Conservation (phyloP, 1,284 basidiomycete genomes). For the Cutaneotrichosporon sp. region DNA sequence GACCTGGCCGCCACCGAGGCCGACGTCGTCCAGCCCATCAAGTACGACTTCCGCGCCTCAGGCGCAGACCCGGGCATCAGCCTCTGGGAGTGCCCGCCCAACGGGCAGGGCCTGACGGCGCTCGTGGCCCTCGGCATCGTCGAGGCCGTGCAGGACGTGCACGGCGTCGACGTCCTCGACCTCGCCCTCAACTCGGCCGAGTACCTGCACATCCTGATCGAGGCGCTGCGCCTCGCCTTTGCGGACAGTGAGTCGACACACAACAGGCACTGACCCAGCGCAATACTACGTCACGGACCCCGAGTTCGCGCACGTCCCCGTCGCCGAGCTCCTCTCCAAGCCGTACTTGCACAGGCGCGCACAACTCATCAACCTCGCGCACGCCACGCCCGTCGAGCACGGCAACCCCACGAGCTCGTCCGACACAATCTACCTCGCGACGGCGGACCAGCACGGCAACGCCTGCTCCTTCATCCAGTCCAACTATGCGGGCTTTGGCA, state of each 20-base stretch:
- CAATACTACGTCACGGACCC: slow-evolving; percentile 89
- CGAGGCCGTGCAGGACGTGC: slow-evolving; percentile 76
- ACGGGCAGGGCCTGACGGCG: slow-evolving; percentile 93
- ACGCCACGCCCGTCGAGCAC: slow-evolving; percentile 68
- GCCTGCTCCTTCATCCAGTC: slow-evolving; percentile 81
- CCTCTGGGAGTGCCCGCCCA: slow-evolving; percentile 79
- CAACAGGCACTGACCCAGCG: slow-evolving; percentile 37
- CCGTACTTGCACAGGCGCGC: slow-evolving; percentile 81
- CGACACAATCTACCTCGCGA: slow-evolving; percentile 92
- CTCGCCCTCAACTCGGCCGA: slow-evolving; percentile 84
- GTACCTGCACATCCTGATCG: slow-evolving; percentile 86
- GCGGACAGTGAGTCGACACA: slow-evolving; percentile 26
- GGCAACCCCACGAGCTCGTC: slow-evolving; percentile 61
- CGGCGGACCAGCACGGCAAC: slow-evolving; percentile 86
- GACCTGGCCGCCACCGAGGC: slow-evolving; percentile 80
- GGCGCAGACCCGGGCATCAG: slow-evolving; percentile 57
- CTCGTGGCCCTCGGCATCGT: slow-evolving; percentile 88
- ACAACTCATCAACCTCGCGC: slow-evolving; percentile 69
- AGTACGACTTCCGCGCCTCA: slow-evolving; percentile 64
- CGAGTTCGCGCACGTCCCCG: slow-evolving; percentile 69
- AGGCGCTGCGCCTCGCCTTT: slow-evolving; percentile 56
- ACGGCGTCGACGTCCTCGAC: slow-evolving; percentile 68
- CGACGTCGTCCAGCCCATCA: slow-evolving; percentile 79
- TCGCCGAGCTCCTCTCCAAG: slow-evolving; percentile 76
- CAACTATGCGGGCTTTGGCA: slow-evolving; percentile 72